A percentile compares a stretch with the other conserved stretches of the same genome.
Conservation (phyloP, 495 filamentous ascomycete genomes). For the Filosporella fistucella region DNA sequence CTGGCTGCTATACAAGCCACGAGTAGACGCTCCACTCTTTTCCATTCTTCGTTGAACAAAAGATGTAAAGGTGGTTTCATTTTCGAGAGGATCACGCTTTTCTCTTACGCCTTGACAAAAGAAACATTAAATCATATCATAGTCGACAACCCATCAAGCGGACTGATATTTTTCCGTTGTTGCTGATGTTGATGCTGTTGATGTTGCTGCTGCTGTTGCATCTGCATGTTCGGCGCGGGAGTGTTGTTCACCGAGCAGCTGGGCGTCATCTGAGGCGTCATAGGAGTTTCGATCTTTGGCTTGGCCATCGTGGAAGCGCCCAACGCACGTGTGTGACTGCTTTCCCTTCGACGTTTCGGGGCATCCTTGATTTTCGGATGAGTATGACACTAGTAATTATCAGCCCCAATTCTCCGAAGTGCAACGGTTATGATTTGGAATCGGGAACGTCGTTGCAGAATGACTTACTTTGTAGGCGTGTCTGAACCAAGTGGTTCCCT, state of each 20-base stretch:
- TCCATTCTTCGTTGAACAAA: background rate
- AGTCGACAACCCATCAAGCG: slow-evolving; percentile 15
- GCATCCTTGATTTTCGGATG: slow-evolving; percentile 71
- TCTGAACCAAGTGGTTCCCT: slow-evolving; percentile 80
- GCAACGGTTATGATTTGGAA: background rate
- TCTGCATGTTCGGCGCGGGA: slow-evolving; percentile 8
- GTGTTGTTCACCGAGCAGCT: slow-evolving; percentile 17
- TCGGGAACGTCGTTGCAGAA: background rate
- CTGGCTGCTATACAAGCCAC: background rate
- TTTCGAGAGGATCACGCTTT: no score
- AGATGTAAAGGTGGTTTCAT: background rate
- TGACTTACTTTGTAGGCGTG: slow-evolving; percentile 73
- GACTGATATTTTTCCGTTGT: slow-evolving; percentile 12
- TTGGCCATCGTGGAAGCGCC: slow-evolving; percentile 20
- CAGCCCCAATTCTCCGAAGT: background rate
- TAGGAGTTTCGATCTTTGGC: slow-evolving; percentile 22
- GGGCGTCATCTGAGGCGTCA: slow-evolving; percentile 24
- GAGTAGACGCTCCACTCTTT: background rate
- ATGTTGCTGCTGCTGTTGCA: background rate
- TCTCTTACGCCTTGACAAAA: no score
- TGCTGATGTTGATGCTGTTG: no score
- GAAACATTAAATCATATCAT: slow-evolving; percentile 19
- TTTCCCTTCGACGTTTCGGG: slow-evolving; percentile 66
- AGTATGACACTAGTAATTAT: slow-evolving; percentile 58
- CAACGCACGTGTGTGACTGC: slow-evolving; percentile 36